phyloP scores from a whole-genome alignment of 1,284 basidiomycete genomes.

The Malassezia sp. region DNA sequence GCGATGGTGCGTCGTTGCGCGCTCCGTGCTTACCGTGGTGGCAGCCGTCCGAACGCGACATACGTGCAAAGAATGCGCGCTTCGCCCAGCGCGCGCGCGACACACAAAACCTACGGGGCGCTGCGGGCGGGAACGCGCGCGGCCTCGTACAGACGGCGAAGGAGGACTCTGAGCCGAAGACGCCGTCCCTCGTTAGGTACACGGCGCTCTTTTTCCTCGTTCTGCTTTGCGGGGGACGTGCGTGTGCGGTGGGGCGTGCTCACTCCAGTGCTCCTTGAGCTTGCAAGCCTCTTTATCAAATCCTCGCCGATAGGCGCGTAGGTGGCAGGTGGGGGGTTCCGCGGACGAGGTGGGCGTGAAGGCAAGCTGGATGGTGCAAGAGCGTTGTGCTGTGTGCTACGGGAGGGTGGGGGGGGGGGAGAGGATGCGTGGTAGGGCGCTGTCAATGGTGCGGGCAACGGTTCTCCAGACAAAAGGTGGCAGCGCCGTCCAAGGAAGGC shows the following conservation, averaged over 20 bases:
- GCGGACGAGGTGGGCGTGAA: too few species aligned
- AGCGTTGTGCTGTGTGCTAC: too few species aligned
- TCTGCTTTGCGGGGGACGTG: constrained; percentile 13
- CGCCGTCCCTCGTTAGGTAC: constrained; percentile 5
- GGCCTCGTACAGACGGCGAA: constrained; percentile 10
- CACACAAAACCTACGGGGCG: constrained; percentile 10
- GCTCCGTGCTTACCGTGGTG: constrained; percentile 2
- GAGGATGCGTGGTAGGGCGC: too few species aligned
- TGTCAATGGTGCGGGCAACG: too few species aligned
- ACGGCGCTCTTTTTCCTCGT: constrained; percentile 8
- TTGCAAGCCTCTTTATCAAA: constrained; percentile 6
- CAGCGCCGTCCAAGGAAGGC: too few species aligned
- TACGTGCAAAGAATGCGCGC: constrained; percentile 6
- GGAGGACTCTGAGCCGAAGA: constrained; percentile 1
- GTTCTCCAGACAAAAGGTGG: too few species aligned
- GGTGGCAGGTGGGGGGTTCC: too few species aligned
- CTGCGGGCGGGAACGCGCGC: not conserved
- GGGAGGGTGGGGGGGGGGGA: too few species aligned
- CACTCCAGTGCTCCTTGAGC: constrained; percentile 13
- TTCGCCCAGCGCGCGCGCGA: constrained; percentile 14
- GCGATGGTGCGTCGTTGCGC: constrained; percentile 8
- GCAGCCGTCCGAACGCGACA: constrained; percentile 15
- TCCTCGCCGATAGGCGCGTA: too few species aligned
- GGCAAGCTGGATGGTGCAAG: too few species aligned
- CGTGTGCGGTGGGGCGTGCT: constrained; percentile 6